Evolutionary conservation across 305 asterid genomes (phyloP).

Genomic region (Fraxinus velutina): DNA sequence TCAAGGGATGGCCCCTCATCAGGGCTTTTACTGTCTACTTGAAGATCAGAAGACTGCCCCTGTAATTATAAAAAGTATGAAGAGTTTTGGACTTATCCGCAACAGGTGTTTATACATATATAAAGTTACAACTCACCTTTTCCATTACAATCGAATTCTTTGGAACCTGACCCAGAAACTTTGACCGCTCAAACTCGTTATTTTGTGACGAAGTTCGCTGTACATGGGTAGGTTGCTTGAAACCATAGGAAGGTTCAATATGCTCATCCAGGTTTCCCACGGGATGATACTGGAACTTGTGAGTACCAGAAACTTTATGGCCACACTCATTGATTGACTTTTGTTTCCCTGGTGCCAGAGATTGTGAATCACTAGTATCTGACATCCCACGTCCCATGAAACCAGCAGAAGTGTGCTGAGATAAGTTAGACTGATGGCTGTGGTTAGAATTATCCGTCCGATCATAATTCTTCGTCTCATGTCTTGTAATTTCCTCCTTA

Average conservation of each 20-base stretch:
- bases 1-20: slow-evolving; percentile 40
- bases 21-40: slow-evolving; percentile 37
- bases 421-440: slow-evolving; percentile 54
- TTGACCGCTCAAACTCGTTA: slow-evolving; percentile 44
- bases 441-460: slow-evolving; percentile 64
- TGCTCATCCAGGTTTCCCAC: slow-evolving; percentile 74
- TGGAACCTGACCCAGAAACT: slow-evolving; percentile 45
- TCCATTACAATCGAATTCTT: slow-evolving; percentile 32
- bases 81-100: slow-evolving; percentile 9
- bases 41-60: slow-evolving; percentile 52
- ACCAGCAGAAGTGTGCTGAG: slow-evolving; percentile 63
- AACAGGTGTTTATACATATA: not conserved
- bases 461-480: slow-evolving; percentile 45
- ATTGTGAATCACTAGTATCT: slow-evolving; percentile 55
- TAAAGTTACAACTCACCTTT: slow-evolving; percentile 35
- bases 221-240: slow-evolving; percentile 43
- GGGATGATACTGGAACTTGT: slow-evolving; percentile 80
- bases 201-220: slow-evolving; percentile 41
- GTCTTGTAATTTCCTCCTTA: slow-evolving; percentile 34
- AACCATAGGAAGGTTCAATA: slow-evolving; percentile 38
- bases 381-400: slow-evolving; percentile 46
- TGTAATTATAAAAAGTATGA: slow-evolving; percentile 32
- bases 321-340: slow-evolving; percentile 47
- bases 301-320: slow-evolving; percentile 48
- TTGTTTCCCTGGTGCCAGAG: slow-evolving; percentile 53